A percentile compares a stretch with the other conserved stretches of the same genome.
Conservation (phyloP, 306 rosid species). For the Echinosophora koreensis region DNA sequence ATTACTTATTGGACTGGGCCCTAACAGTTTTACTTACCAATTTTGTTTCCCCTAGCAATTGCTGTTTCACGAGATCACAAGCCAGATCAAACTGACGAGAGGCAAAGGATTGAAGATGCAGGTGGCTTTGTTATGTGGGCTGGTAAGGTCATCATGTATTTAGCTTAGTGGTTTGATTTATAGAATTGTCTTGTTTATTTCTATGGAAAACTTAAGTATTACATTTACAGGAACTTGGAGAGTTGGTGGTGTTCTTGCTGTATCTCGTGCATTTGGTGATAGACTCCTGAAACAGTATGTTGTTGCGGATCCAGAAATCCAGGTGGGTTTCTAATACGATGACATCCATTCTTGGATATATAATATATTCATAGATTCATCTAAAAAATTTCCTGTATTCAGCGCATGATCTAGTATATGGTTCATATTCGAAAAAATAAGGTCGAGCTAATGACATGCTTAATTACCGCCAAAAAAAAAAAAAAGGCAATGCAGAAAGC, state of each 20-base stretch:
- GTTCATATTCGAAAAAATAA: conserved; percentile 16
- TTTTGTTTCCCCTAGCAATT: conserved; percentile 68
- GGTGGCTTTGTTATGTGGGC: conserved; percentile 99
- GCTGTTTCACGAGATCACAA: conserved; percentile 99
- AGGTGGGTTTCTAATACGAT: conserved; percentile 58
- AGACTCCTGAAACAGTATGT: conserved; percentile 96
- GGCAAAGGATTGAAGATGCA: conserved; percentile 93
- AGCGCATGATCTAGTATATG: not conserved
- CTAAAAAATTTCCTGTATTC: not conserved
- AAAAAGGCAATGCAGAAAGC: not conserved
- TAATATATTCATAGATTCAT: conserved; percentile 38
- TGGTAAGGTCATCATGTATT: conserved; percentile 57
- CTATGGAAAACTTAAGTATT: conserved; percentile 26
- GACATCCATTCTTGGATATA: conserved; percentile 38
- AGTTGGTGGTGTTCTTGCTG: conserved; percentile 99
- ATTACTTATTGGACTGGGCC: too few species aligned
- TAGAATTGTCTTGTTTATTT: conserved; percentile 1
- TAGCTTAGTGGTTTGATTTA: conserved; percentile 34
- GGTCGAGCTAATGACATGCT: conserved; percentile 15
- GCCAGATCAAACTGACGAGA: conserved; percentile 98
- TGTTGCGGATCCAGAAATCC: conserved; percentile 99
- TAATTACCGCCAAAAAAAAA: not conserved
- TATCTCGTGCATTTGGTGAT: conserved; percentile 98
- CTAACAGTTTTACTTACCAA: too few species aligned
- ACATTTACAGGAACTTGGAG: conserved; percentile 92